Conservation (phyloP, 1,284 basidiomycete species). For the Malassezia furfur region DNA sequence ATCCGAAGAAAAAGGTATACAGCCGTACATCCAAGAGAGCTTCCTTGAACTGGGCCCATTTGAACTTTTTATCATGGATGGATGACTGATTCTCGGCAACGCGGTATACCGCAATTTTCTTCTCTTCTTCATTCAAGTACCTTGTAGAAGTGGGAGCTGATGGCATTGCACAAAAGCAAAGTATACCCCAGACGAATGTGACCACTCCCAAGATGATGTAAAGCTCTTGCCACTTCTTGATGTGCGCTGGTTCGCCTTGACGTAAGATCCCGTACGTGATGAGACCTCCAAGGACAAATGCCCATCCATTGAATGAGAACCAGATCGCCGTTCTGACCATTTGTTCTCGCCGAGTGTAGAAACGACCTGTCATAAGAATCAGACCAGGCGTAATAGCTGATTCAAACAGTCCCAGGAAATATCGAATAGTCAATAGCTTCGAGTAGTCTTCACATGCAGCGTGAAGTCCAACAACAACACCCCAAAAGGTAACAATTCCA, state of each 20-base stretch:
- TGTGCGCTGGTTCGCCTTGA: conserved; percentile 12
- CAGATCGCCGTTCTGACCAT: conserved; percentile 27
- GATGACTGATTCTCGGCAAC: conserved; percentile 55
- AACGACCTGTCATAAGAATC: conserved; percentile 30
- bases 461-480: conserved; percentile 21
- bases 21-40: conserved; percentile 52
- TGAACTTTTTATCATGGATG: conserved; percentile 56
- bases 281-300: conserved; percentile 30
- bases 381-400: conserved; percentile 27
- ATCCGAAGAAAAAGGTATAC: conserved; percentile 29
- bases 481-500: conserved; percentile 16
- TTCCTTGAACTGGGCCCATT: conserved; percentile 53
- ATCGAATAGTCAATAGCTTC: conserved; percentile 27
- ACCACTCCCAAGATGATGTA: conserved; percentile 33
- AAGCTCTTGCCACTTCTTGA: conserved; percentile 35
- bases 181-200: conserved; percentile 26
- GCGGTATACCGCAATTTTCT: conserved; percentile 54
- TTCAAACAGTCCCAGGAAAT: conserved; percentile 41
- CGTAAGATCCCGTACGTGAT: conserved; percentile 27
- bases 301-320: conserved; percentile 34
- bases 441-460: conserved; percentile 32
- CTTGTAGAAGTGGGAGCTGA: conserved; percentile 23
- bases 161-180: conserved; percentile 27
- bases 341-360: conserved; percentile 30
- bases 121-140: conserved; percentile 52